These are phyloP conservation scores for Monosporascus sp. DNA, from an alignment of 2,329 filamentous ascomycete species.

Conservation along the genomic window DNA sequence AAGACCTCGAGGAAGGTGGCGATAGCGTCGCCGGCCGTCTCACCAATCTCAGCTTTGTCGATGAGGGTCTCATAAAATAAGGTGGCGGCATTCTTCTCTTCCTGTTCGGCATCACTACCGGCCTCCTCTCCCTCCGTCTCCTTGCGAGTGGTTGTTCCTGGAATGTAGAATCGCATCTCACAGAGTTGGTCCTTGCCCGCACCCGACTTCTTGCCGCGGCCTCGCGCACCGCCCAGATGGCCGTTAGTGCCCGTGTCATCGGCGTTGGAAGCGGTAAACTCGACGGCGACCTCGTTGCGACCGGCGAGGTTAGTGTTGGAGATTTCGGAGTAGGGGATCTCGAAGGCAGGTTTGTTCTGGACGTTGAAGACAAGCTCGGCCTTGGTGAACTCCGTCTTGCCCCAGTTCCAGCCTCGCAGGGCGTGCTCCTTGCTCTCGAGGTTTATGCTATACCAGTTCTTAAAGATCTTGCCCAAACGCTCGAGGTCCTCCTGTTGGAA, in stretches of 20 bases:
- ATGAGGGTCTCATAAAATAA: conserved; percentile 98
- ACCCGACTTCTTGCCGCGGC: conserved; percentile 81
- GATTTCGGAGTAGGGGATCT: conserved; percentile 95
- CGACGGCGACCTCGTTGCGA: conserved; percentile 95
- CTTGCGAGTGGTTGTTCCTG: conserved; percentile 78
- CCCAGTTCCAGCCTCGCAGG: conserved; percentile 97
- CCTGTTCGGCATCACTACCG: conserved; percentile 60
- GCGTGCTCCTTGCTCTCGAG: conserved; percentile 93
- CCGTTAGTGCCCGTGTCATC: conserved; percentile 70
- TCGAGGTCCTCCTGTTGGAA: conserved; percentile 94
- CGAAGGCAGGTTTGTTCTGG: conserved; percentile 92
- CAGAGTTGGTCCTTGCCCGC: conserved; percentile 89
- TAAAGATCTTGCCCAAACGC: conserved; percentile 86
- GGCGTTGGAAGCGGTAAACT: conserved; percentile 73
- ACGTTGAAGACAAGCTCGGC: conserved; percentile 95
- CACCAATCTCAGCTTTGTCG: conserved; percentile 97
- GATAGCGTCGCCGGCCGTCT: conserved; percentile 97
- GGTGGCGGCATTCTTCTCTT: conserved; percentile 92
- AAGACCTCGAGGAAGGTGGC: conserved; percentile 95
- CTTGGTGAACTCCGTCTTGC: conserved; percentile 94
- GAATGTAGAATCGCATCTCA: conserved; percentile 98
- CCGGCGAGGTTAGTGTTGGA: conserved; percentile 96
- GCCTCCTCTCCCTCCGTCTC: conserved; percentile 70
- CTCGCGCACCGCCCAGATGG: conserved; percentile 65
- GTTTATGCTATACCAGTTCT: conserved; percentile 94